Evolutionary conservation across 805 yeast genomes (phyloP).

Genomic region (Yamadazyma ubonensis): DNA sequence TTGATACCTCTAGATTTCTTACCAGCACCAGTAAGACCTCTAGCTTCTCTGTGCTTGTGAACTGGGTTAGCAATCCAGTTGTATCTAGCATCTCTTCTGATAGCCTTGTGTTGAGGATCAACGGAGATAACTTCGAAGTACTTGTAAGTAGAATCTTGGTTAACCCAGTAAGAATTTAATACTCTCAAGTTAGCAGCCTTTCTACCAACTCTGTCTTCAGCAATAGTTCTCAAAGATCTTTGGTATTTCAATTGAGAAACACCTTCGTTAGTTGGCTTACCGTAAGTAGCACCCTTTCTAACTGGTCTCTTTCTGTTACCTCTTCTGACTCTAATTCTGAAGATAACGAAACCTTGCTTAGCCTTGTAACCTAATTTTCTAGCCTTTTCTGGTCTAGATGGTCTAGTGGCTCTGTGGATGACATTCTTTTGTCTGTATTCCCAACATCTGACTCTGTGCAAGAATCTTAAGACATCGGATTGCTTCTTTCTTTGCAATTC

Average conservation of each 20-base stretch:
- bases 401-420: slow-evolving; percentile 98
- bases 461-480: slow-evolving; percentile 98
- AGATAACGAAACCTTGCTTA: slow-evolving; percentile 98
- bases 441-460: slow-evolving; percentile 99
- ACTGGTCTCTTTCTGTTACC: slow-evolving; percentile 99
- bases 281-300: slow-evolving; percentile 99
- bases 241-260: slow-evolving; percentile 99
- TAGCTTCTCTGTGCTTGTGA: slow-evolving; percentile 99
- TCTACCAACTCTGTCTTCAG: slow-evolving; percentile 99
- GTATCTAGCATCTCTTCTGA: slow-evolving; percentile 97
- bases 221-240: slow-evolving; percentile 95
- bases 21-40: slow-evolving; percentile 98
- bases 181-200: slow-evolving; percentile 99
- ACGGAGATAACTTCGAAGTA: slow-evolving; percentile 97
- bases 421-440: slow-evolving; percentile 99
- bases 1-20: slow-evolving; percentile 99
- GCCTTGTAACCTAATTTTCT: slow-evolving; percentile 99
- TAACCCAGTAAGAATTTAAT: slow-evolving; percentile 99
- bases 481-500: slow-evolving; percentile 99
- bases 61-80: slow-evolving; percentile 99
- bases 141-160: slow-evolving; percentile 99
- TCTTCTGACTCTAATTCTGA: slow-evolving; percentile 99
- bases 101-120: slow-evolving; percentile 97
- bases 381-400: slow-evolving; percentile 99
- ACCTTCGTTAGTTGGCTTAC: slow-evolving; percentile 99